Conservation (phyloP, 768 basidiomycete genomes). For the Solioccasus polychromus region DNA sequence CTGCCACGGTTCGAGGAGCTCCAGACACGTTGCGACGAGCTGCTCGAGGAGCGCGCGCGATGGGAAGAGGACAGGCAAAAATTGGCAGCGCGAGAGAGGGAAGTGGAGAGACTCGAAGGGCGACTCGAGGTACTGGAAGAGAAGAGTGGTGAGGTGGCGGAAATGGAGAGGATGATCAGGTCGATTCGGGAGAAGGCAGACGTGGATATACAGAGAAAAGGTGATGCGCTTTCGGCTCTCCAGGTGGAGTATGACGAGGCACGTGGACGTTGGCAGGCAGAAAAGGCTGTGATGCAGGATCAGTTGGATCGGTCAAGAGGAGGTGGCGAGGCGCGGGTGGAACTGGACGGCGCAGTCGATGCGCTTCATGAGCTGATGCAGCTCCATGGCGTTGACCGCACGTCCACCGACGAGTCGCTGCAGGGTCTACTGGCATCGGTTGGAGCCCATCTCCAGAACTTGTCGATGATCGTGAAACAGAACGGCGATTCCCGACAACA, state of each 20-base stretch:
- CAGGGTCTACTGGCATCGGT: slow-evolving; percentile 49
- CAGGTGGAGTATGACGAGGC: slow-evolving; percentile 42
- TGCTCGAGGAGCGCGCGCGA: slow-evolving; percentile 46
- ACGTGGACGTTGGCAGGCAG: slow-evolving; percentile 48
- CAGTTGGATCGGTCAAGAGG: slow-evolving; percentile 46
- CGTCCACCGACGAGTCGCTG: slow-evolving; percentile 47
- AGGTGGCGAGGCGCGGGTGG: slow-evolving; percentile 38
- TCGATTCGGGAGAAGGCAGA: slow-evolving; percentile 34
- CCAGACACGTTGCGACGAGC: slow-evolving; percentile 43
- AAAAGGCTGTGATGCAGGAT: slow-evolving; percentile 48
- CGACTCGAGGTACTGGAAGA: slow-evolving; percentile 44
- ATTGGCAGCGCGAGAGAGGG: slow-evolving; percentile 36
- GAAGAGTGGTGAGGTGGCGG: slow-evolving; percentile 39
- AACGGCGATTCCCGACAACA: slow-evolving; percentile 41
- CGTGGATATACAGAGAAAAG: slow-evolving; percentile 41
- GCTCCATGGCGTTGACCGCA: slow-evolving; percentile 52
- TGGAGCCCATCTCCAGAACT: slow-evolving; percentile 47
- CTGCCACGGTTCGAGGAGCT: slow-evolving; percentile 49
- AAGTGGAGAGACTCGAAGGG: slow-evolving; percentile 38
- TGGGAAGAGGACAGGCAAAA: slow-evolving; percentile 50
- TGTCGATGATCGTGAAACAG: slow-evolving; percentile 43
- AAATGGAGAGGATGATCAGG: slow-evolving; percentile 38
- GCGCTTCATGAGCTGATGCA: slow-evolving; percentile 52
- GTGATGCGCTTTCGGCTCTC: slow-evolving; percentile 37
- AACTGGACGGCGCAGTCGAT: slow-evolving; percentile 50